Base-by-base conservation (phyloP, 73 alveolate species). In the Paramecium biaurelia region DNA sequence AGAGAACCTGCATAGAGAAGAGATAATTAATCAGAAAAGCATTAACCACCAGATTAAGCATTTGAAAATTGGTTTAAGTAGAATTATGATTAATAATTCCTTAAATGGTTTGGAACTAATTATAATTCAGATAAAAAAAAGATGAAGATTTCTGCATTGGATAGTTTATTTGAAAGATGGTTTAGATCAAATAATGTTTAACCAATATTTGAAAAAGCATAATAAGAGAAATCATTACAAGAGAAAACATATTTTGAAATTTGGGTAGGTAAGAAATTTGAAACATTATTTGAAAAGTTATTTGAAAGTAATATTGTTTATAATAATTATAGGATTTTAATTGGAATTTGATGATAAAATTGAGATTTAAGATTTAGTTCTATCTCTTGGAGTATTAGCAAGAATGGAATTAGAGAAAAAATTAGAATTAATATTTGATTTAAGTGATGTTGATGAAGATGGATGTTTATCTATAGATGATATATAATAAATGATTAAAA, bases 401-500 rank as follows among this genome's bases (percentile, higher is more conserved):
- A 70, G 89, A 38, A 70, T 89, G 92, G 87, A 82, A 35, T 76
- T 70, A 41, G 94, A 89, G 18, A 23, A 38, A 11, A 70, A 89
- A 70, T 82, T 89, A 9, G 87, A 68, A 20, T 70, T 89, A 14
- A 89, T 89, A 38, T 89, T 89, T 53, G 47, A 76, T 26, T 42
- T 89, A 70, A 89, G 89, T 70, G 94, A 89, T 89, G 94, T 89
- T 38, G 94, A 89, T 70, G 94, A 89, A 89, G 94, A 89, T 89
- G 94, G 87, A 14, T 89, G 94, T 68, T 47, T 89, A n/a, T 89
- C 94, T 15, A 89, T 82, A 15, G 89, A 89, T 45, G 94, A 89
- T 89, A 89, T 89, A 9, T 34, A 47, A 37, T 38, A 89, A 28
- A 89, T 89, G 94, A 89, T 89, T 10, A 70, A 89, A 63, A 89